A percentile compares a stretch with the other conserved stretches of the same genome.
Conservation (phyloP, 306 rosid species). For the Hylodesmum podocarpum region DNA sequence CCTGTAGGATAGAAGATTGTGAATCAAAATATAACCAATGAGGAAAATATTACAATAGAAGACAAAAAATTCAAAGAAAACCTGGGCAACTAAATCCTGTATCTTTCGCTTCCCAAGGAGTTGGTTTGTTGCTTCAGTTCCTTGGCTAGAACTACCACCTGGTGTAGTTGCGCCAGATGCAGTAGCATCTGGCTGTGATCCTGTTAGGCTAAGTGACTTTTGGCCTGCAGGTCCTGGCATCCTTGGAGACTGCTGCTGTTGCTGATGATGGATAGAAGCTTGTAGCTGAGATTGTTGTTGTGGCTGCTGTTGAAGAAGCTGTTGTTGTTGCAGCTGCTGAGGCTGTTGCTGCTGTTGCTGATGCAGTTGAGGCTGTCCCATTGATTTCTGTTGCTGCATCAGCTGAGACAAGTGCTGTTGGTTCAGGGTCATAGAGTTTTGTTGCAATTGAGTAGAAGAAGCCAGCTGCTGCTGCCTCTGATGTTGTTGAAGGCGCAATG, state of each 20-base stretch:
- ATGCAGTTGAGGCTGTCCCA: slow-evolving; percentile 74
- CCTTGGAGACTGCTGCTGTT: slow-evolving; percentile 91
- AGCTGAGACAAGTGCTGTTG: slow-evolving; percentile 79
- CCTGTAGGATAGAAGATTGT: slow-evolving; percentile 48
- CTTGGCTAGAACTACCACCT: slow-evolving; percentile 99
- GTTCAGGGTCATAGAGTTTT: slow-evolving; percentile 55
- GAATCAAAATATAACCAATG: slow-evolving; percentile 23
- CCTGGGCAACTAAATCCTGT: slow-evolving; percentile 98
- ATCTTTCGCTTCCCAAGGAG: slow-evolving; percentile 99
- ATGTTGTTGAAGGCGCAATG: slow-evolving; percentile 66
- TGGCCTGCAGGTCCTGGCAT: slow-evolving; percentile 77
- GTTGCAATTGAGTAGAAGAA: slow-evolving; percentile 72
- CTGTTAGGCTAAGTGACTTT: slow-evolving; percentile 92
- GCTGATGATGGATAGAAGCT: slow-evolving; percentile 72
- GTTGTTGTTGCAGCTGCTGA: slow-evolving; percentile 47
- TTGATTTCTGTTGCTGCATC: slow-evolving; percentile 72
- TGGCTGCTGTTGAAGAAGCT: slow-evolving; percentile 52
- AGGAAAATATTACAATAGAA: slow-evolving; percentile 6
- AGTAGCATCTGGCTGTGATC: slow-evolving; percentile 98
- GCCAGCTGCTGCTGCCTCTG: slow-evolving; percentile 88
- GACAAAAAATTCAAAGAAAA: slow-evolving; percentile 24
- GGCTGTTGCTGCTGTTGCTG: slow-evolving; percentile 54
- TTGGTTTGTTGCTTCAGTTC: slow-evolving; percentile 96
- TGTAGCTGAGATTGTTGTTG: slow-evolving; percentile 74
- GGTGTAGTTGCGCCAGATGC: slow-evolving; percentile 96